A percentile compares a stretch with the other conserved stretches of the same genome.
phyloP scores from a whole-genome alignment of 2,329 filamentous ascomycete genomes.

The Phaeosphaeriaceae sp. region DNA sequence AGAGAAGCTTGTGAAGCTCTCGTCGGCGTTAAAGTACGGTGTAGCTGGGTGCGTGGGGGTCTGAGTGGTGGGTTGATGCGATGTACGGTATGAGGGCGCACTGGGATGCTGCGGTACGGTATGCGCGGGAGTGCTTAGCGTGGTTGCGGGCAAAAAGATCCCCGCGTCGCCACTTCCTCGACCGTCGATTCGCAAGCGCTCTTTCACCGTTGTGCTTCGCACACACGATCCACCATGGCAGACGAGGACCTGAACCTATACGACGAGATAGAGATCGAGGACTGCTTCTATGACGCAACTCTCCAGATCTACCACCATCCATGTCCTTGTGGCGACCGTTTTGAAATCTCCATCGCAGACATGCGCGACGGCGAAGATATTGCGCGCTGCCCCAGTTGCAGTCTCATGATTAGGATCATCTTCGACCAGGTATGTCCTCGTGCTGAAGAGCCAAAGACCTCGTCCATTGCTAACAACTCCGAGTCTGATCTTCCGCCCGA shows the following conservation, averaged over 20 bases:
- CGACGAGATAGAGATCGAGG: constrained; percentile 98
- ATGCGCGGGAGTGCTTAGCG: not conserved
- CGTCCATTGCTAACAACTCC: constrained; percentile 6
- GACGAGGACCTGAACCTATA: constrained; percentile 71
- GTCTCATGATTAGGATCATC: constrained; percentile 93
- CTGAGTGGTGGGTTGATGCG: not conserved
- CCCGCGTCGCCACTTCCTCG: not conserved
- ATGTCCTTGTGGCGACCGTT: constrained; percentile 95
- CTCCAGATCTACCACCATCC: constrained; percentile 94
- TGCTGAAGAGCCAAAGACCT: not conserved
- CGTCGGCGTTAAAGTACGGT: not conserved
- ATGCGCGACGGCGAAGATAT: constrained; percentile 90
- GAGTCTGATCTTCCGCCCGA: constrained; percentile 43
- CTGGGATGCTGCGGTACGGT: not conserved
- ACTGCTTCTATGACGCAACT: constrained; percentile 89
- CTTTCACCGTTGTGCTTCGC: constrained; percentile 1
- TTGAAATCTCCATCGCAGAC: constrained; percentile 87
- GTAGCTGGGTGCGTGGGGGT: constrained; percentile 5
- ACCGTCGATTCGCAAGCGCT: not conserved
- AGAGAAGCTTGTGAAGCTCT: not conserved
- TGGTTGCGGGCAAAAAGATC: not conserved
- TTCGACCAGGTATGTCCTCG: constrained; percentile 75
- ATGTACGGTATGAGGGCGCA: no score
- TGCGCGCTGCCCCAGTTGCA: constrained; percentile 96
- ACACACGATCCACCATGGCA: constrained; percentile 29